Evolutionary conservation across 2,329 filamentous ascomycete genomes (phyloP), one percentile per base, ranked within the genome.

Genomic region (Parasarocladium wereldwijsianum): DNA sequence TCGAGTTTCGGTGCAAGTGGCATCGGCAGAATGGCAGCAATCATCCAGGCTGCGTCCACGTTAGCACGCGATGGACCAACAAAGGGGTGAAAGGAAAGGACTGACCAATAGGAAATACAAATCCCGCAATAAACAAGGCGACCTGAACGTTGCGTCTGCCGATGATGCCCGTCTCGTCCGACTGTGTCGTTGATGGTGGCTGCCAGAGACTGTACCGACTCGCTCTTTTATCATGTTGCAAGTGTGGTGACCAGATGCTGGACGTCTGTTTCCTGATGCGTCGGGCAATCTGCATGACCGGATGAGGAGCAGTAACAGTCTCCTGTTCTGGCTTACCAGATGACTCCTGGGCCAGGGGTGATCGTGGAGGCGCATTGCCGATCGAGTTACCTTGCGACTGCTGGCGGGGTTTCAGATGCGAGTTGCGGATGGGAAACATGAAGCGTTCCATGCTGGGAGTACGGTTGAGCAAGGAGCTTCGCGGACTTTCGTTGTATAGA

Each of bases 101-200:
- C 70, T 52, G 55, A 78, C 73, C 62, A 36, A 84, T 64, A 5
- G 82, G 84, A 44, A 84, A 71, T 26, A 87, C 57, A 44, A 92
- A 92, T 15, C 84, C 84, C 26, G 77, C 24, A 32, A 75, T 70
- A 52, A 92, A 92, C 28, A 82, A 58, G 31, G 78, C 58, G 17
- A 87, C 66, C 50, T 92, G 84, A 26, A 73, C 55, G 44, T 86
- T 86, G 36, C 79, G 68, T 38, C 69, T 67, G 29, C 74, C 75
- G 38, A 78, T 62, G 4, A 70, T 45, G 11, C 67, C 64, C 20
- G 66, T 69, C 22, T 73, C 70, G 3, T 67, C 54, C 8, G 67
- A 67, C 53, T 75, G 79, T 35, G 73, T 70, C 14, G 79, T 56
- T 2, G 74, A 76, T 1, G 83, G 83, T 2, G 82, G 74, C 36